Evolutionary conservation across 2,329 filamentous ascomycete genomes (phyloP), one percentile per base, ranked within the genome.

Genomic region (Xylaria sp.): DNA sequence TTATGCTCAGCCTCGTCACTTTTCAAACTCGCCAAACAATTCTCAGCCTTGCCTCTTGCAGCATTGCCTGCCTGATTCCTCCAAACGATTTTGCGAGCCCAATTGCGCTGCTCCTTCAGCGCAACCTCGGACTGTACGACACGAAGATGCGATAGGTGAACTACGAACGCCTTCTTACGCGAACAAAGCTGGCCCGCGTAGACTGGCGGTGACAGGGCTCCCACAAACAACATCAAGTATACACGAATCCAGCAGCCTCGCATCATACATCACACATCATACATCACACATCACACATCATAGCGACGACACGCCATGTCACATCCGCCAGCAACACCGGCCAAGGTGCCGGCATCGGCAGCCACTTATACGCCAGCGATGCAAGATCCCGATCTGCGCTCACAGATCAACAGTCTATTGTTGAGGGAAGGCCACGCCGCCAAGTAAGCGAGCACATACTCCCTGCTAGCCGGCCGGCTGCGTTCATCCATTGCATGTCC

Each of bases 261-360:
- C 20, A 42, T 6, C 54, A n/a, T 33, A 53, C 28, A 49, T n/a
- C n/a, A n/a, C n/a, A n/a, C 11, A 5, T 28, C 49, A 3, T 23
- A 53, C 26, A 26, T 17, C 10, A 13, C 4, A 33, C 49, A 6
- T 23, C n/a, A 23, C 15, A 46, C 17, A 23, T 5, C 31, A 15
- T 53, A 26, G 49, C 26, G 49, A 53, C 49, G 26, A 3, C 26
- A 15, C 60, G 4, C 51, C 65, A 85, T 85, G 83, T 83, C 84
- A 69, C 77, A 75, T 58, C 83, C 83, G 62, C 81, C 85, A 42
- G 82, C 86, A 36, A 87, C 87, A 26, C 87, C 88, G 4, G 86
- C 89, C 74, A 89, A 89, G 76, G 86, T 90, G 58, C 86, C 89
- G 15, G 80, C 85, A 6, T 85, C 86, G 38, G 87, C 87, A n/a